These are phyloP conservation scores for Boletus tomentosulus DNA, from an alignment of 768 basidiomycete species.

Conservation along the genomic window DNA sequence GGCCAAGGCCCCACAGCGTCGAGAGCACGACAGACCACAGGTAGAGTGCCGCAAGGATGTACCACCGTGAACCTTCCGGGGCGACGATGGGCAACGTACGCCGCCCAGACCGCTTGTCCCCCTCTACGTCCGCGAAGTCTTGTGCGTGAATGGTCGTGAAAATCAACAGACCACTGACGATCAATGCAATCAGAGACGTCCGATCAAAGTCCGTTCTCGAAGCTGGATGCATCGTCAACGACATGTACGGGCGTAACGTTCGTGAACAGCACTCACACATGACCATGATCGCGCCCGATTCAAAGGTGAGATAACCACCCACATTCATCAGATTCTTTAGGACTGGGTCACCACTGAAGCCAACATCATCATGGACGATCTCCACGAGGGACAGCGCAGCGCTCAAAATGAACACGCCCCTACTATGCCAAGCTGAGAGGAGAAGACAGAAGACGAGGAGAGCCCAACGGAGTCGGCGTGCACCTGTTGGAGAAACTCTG, in stretches of 20 bases:
- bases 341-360: no score
- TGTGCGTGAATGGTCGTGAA: conserved; percentile 33
- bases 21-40: conserved; percentile 7
- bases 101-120: conserved; percentile 29
- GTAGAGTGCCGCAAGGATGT: conserved; percentile 4
- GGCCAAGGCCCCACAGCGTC: conserved; percentile 7
- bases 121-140: conserved; percentile 32
- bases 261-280: no score
- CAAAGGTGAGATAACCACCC: no score
- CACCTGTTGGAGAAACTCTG: conserved; percentile 22
- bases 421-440: conserved; percentile 20
- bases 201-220: no score
- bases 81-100: conserved; percentile 28
- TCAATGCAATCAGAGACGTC: no score
- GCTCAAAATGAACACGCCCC: conserved; percentile 11
- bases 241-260: no score
- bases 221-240: no score
- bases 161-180: no score
- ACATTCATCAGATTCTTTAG: no score
- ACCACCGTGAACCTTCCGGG: conserved; percentile 11
- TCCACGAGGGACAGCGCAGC: conserved; percentile 19
- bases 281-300: no score
- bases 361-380: conserved; percentile 30
- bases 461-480: conserved; percentile 30
- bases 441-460: conserved; percentile 27